Evolutionary conservation across 139 green algal genomes (phyloP).

Genomic region (Chlorella ohadii): DNA sequence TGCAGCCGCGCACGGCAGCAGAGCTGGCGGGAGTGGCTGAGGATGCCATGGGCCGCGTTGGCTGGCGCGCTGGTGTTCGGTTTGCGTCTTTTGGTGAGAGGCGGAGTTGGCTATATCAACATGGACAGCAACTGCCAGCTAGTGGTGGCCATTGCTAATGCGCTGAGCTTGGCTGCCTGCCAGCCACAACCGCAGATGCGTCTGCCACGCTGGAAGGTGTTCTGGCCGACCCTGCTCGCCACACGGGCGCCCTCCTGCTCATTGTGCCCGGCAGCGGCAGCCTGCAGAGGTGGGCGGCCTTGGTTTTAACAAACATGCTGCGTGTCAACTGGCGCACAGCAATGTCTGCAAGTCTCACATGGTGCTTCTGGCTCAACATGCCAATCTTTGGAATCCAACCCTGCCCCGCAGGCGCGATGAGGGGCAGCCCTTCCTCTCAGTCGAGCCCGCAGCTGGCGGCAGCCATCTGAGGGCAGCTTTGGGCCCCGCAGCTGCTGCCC

Average conservation of each 20-base stretch:
- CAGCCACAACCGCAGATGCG: neutral
- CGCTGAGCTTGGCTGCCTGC: neutral
- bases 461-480: neutral
- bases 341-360: too few relatives aligned
- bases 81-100: constrained; percentile 35
- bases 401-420: neutral
- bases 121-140: too few relatives aligned
- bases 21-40: neutral
- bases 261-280: constrained; percentile 23
- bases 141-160: too few relatives aligned
- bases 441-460: neutral
- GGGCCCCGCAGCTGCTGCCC: neutral
- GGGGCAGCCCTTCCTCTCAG: constrained; percentile 23
- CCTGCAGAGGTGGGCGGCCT: neutral
- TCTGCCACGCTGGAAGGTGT: neutral
- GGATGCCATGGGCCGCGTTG: constrained; percentile 17
- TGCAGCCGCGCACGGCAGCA: neutral
- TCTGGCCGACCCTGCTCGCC: neutral
- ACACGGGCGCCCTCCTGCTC: constrained; percentile 22
- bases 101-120: neutral
- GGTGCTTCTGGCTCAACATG: too few relatives aligned
- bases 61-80: constrained; percentile 1
- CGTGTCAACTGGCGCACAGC: too few relatives aligned
- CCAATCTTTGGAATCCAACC: too few relatives aligned
- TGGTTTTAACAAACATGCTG: too few relatives aligned